Base-by-base conservation (phyloP, 129 eudicot genomes). In the Flaveria bidentis region DNA sequence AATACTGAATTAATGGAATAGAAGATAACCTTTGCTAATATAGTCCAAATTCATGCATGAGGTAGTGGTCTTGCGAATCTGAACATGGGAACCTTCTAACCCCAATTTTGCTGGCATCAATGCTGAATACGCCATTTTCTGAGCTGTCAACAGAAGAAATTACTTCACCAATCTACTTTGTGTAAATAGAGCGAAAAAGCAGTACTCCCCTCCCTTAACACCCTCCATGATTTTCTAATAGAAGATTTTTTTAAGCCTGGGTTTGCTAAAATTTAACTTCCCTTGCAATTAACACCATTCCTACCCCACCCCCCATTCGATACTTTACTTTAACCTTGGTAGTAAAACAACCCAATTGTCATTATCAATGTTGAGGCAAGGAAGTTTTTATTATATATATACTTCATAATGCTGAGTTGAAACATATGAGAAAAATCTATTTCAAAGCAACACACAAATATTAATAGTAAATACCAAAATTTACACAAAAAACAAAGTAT, bases 51-150 rank as follows among this genome's bases (percentile, higher is more conserved):
- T 79, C 78, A 72, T 72, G 83, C 67, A 79, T 17, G 83, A 72
- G 47, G 74, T 63, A 51, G 74, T 72, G 78, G 78, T 51, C 73
- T 56, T 12, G 56, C 65, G 61, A 73, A 73, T 78, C 72, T 71
- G 79, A 80, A 73, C 79, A 73, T 73, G 79, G 26, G 83, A 73
- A 30, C 70, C 71, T 67, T 80, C 76, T 56, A 80, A 56, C 63
- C 84, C 76, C 41, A 80, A 14, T 23, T 80, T 74, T 57, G 84
- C 46, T 74, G 80, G 84, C 84, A 80, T 74, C 71, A 80, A 67
- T 46, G 80, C 65, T 74, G 84, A 75, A 15, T 66, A 80, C 55
- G 84, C 80, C 84, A 80, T 80, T 50, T 51, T 67, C 45, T 58
- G 44, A 74, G 45, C 6, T 2, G 62, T 9, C 7, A 5, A 4